Evolutionary conservation across 78 protist genomes (phyloP), one percentile per base, ranked within the genome.

Genomic region (Cavenderia fasciculata): DNA sequence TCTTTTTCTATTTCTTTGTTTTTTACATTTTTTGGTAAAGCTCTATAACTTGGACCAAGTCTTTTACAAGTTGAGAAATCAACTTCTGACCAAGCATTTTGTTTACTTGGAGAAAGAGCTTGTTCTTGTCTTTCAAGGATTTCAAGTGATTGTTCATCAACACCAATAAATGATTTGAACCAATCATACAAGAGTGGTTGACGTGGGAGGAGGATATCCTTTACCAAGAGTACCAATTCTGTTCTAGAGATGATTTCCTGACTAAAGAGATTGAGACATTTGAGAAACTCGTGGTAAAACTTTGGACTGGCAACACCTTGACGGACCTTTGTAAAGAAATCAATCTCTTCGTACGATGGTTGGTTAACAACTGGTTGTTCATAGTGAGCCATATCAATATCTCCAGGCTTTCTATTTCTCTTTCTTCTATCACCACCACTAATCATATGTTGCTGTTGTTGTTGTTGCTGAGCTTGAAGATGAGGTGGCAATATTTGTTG

Each of bases 261-360:
- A 54, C 76, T 33, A 84, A 77, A 96, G n/a, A 96, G 57, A 79
- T 89, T 75, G 52, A 96, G 79, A 63, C 92, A 85, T 62, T 93
- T 92, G 33, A 97, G 84, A 41, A 97, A 95, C 79, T 96, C 97
- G 21, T 74, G 75, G 69, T 96, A 97, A 31, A 86, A 69, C n/a
- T 5, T 51, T 21, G 52, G 52, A 36, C 73, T 82, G 33, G 78
- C 47, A 25, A 68, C 90, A 57, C 90, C 90, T 1, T 23, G 34
- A 40, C 73, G 46, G 23, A 87, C 86, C 51, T 70, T 70, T 25
- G 21, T 46, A 69, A 87, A 69, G 74, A 74, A 59, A 44, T 92
- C 72, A n/a, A 56, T 40, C 57, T 92, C 69, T 56, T 79, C 88
- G 14, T 19, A 52, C 18, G 62, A 8, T 21, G 21, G 25, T 21